phyloP scores from a whole-genome alignment of 495 filamentous ascomycete species.

The Xylaria cubensis region DNA sequence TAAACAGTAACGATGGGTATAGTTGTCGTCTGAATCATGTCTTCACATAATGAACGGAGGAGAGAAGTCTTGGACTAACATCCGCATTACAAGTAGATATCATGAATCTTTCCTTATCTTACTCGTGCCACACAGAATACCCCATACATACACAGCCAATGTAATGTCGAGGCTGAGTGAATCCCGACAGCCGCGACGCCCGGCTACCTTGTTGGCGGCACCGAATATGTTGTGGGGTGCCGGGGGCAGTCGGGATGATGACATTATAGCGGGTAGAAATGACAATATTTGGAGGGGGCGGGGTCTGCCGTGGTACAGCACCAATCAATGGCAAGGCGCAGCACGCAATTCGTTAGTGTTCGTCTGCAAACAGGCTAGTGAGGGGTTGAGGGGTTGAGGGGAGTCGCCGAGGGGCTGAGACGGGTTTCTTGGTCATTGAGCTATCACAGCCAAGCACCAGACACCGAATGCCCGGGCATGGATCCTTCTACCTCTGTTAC shows the following conservation, averaged over 20 bases:
- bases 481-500: neutral
- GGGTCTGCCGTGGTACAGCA: conserved; percentile 26
- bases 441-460: neutral
- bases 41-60: neutral
- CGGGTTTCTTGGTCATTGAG: conserved; percentile 23
- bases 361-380: conserved; percentile 37
- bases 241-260: conserved; percentile 34
- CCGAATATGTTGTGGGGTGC: conserved; percentile 3
- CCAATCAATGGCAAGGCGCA: conserved; percentile 34
- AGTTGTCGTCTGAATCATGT: neutral
- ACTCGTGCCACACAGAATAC: neutral
- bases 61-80: neutral
- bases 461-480: neutral
- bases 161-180: conserved; percentile 9
- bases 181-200: conserved; percentile 21
- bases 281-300: conserved; percentile 38
- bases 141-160: neutral
- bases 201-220: conserved; percentile 10
- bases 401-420: conserved; percentile 27
- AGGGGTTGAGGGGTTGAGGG: conserved; percentile 29
- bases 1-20: neutral
- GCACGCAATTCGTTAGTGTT: conserved; percentile 35
- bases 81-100: neutral
- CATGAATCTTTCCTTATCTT: neutral
- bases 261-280: conserved; percentile 37